Evolutionary conservation across 2,329 filamentous ascomycete species (phyloP).

Genomic region (Akanthomyces muscarius): DNA sequence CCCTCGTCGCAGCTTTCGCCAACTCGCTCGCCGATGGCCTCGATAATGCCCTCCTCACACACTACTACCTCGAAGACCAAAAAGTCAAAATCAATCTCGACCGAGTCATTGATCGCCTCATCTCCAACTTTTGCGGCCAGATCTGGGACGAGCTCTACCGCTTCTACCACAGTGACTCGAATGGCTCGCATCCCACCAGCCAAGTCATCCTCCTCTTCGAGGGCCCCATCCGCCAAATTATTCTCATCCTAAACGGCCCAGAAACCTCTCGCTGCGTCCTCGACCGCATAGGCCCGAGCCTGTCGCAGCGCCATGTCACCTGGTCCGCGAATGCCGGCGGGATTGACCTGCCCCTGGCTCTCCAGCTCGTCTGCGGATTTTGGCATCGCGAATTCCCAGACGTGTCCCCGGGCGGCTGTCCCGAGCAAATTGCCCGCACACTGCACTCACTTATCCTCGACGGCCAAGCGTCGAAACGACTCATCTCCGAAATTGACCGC

Average conservation of each 20-base stretch:
- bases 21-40: conserved; percentile 32
- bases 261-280: conserved; percentile 33
- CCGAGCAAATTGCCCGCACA: conserved; percentile 32
- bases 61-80: conserved; percentile 35
- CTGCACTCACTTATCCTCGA: conserved; percentile 29
- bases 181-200: conserved; percentile 22
- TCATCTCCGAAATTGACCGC: conserved; percentile 29
- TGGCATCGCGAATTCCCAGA: conserved; percentile 34
- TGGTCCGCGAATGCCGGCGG: conserved; percentile 32
- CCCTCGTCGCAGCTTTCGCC: conserved; percentile 33
- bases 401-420: conserved; percentile 31
- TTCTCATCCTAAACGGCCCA: conserved; percentile 35
- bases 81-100: conserved; percentile 33
- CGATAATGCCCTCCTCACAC: conserved; percentile 34
- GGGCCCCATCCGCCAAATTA: conserved; percentile 35
- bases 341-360: conserved; percentile 32
- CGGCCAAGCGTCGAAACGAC: conserved; percentile 27
- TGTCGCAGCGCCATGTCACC: conserved; percentile 29
- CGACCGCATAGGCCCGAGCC: conserved; percentile 33
- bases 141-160: conserved; percentile 36
- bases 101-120: conserved; percentile 33
- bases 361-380: conserved; percentile 34
- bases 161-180: conserved; percentile 30
- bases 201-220: conserved; percentile 34
- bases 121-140: conserved; percentile 30